Conservation (phyloP, 2,329 filamentous ascomycete species). For the Neonectria sp. region DNA sequence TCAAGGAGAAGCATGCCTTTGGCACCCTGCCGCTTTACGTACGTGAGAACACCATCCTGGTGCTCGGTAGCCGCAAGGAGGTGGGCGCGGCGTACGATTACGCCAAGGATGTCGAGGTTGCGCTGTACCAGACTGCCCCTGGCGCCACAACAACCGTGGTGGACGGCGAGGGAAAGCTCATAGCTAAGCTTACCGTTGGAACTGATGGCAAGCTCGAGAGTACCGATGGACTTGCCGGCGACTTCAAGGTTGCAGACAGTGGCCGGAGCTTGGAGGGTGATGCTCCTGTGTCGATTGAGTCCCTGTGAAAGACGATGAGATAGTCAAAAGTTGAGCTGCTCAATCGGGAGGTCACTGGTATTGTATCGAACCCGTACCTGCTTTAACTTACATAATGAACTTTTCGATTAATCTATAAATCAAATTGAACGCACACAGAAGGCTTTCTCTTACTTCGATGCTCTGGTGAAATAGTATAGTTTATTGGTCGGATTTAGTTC, state of each 20-base stretch:
- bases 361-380: not conserved
- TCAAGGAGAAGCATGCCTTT: slow-evolving; percentile 72
- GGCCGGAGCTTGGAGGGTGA: slow-evolving; percentile 47
- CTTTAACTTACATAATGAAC: not conserved
- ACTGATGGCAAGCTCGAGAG: slow-evolving; percentile 58
- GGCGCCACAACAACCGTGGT: slow-evolving; percentile 61
- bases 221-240: slow-evolving; percentile 57
- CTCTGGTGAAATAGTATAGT: too few relatives aligned
- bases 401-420: not conserved
- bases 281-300: slow-evolving; percentile 45
- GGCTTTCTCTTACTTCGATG: too few relatives aligned
- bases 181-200: slow-evolving; percentile 59
- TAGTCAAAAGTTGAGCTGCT: not conserved
- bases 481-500: too few relatives aligned
- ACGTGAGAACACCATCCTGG: slow-evolving; percentile 66
- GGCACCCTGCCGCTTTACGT: slow-evolving; percentile 72
- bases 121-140: slow-evolving; percentile 59
- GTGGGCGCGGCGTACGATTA: slow-evolving; percentile 65
- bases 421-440: not conserved
- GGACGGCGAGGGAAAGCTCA: slow-evolving; percentile 57
- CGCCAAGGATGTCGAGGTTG: slow-evolving; percentile 62
- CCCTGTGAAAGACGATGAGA: slow-evolving; percentile 28
- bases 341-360: not conserved
- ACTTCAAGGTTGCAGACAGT: slow-evolving; percentile 42
- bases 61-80: slow-evolving; percentile 59